A percentile compares a stretch with the other conserved stretches of the same genome.
phyloP scores from a whole-genome alignment of 257 asterid species.

The Gentiana straminea region DNA sequence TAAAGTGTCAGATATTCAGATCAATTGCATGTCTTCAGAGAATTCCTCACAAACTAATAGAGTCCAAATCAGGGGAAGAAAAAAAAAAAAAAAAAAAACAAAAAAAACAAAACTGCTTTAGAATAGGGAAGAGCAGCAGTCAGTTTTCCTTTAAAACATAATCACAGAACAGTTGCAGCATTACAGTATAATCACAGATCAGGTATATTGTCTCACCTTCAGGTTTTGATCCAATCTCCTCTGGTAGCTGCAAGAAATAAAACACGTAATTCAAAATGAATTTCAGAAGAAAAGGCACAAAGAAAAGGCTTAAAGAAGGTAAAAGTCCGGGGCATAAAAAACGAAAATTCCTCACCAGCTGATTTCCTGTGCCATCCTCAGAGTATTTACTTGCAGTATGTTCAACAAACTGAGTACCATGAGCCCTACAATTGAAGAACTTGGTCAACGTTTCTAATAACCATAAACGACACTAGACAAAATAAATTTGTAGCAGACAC shows the following conservation, averaged over 20 bases:
- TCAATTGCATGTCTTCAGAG: neutral
- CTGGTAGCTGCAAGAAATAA: slow-evolving; percentile 34
- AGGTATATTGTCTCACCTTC: slow-evolving; percentile 48
- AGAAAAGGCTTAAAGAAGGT: neutral
- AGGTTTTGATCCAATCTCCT: slow-evolving; percentile 37
- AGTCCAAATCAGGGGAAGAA: neutral
- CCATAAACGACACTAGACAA: neutral
- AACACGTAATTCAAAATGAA: slow-evolving; percentile 4
- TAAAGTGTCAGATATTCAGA: too few relatives aligned
- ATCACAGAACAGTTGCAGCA: neutral
- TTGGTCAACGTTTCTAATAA: slow-evolving; percentile 1
- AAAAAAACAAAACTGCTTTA: neutral
- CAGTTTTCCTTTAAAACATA: neutral
- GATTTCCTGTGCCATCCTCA: slow-evolving; percentile 32
- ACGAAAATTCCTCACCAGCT: slow-evolving; percentile 30
- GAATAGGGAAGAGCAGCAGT: too few relatives aligned
- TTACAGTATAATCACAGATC: slow-evolving; percentile 4
- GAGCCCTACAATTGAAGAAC: slow-evolving; percentile 30
- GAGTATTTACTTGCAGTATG: slow-evolving; percentile 28
- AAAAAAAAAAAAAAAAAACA: neutral
- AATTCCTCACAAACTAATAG: too few relatives aligned
- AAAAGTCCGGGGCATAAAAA: slow-evolving; percentile 12
- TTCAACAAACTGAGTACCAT: slow-evolving; percentile 32
- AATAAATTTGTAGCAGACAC: slow-evolving; percentile 17
- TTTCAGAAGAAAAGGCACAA: neutral